phyloP scores from a whole-genome alignment of 176 grass and related monocot genomes.

The Oryza officinalis region DNA sequence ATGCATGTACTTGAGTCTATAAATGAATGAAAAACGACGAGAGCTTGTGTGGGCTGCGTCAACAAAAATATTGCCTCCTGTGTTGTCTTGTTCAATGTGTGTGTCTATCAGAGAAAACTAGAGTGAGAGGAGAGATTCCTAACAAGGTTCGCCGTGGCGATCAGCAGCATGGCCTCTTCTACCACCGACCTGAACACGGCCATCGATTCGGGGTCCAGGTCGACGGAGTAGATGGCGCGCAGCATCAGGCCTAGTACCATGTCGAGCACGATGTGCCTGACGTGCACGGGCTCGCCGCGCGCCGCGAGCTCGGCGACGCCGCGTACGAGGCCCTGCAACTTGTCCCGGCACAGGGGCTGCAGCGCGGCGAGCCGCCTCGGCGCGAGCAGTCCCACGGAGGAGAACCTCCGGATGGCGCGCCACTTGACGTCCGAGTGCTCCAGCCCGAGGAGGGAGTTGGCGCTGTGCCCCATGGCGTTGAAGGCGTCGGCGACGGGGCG shows the following conservation, averaged over 20 bases:
- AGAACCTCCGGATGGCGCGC: not conserved
- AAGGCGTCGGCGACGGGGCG: not conserved
- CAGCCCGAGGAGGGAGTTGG: not conserved
- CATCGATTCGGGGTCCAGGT: slow-evolving; percentile 24
- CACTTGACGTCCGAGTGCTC: not conserved
- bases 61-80: too few relatives aligned
- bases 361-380: not conserved
- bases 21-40: too few relatives aligned
- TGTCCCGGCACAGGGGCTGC: not conserved
- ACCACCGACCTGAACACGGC: slow-evolving; percentile 1
- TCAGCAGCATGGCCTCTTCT: not conserved
- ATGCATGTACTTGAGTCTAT: too few relatives aligned
- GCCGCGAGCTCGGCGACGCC: not conserved
- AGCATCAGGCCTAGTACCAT: slow-evolving; percentile 18
- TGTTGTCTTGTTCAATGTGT: too few relatives aligned
- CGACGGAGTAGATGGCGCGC: slow-evolving; percentile 24
- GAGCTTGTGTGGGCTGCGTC: too few relatives aligned
- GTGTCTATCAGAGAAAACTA: too few relatives aligned
- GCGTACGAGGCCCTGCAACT: not conserved
- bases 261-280: slow-evolving; percentile 17
- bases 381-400: not conserved
- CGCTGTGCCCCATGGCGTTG: not conserved
- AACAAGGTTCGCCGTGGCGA: slow-evolving; percentile 4
- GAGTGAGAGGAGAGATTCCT: too few relatives aligned
- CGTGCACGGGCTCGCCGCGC: not conserved